phyloP scores from a whole-genome alignment of 2,329 filamentous ascomycete genomes.

The Cercospora zeae-maydis region DNA sequence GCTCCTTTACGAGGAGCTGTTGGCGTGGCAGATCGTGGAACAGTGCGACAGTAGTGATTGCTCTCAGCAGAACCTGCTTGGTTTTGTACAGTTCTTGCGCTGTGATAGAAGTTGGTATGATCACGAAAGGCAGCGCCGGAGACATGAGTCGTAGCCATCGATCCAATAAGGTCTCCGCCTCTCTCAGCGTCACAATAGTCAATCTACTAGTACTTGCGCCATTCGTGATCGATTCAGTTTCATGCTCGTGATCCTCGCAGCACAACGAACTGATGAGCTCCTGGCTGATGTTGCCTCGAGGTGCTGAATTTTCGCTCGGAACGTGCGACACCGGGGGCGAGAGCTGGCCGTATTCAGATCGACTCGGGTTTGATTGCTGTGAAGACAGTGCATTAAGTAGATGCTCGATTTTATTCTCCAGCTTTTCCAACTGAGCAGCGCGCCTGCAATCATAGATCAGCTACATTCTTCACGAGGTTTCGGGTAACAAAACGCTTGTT shows the following conservation, averaged over 20 bases:
- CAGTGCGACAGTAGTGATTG: conserved; percentile 30
- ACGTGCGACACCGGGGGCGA: conserved; percentile 24
- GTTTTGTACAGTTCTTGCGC: conserved; percentile 24
- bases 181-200: conserved; percentile 22
- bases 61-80: conserved; percentile 32
- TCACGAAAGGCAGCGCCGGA: conserved; percentile 29
- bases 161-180: conserved; percentile 31
- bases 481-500: no score
- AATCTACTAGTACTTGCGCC: not conserved
- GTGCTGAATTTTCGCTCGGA: conserved; percentile 7
- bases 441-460: conserved; percentile 22
- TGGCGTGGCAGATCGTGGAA: conserved; percentile 32
- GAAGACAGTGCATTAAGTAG: conserved; percentile 33
- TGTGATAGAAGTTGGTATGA: conserved; percentile 22
- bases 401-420: conserved; percentile 36
- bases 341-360: conserved; percentile 21
- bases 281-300: not conserved
- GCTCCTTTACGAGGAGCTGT: conserved; percentile 26
- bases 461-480: not conserved
- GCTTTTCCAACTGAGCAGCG: conserved; percentile 35
- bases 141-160: conserved; percentile 31
- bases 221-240: not conserved
- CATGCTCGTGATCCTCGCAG: not conserved
- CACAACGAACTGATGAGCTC: conserved; percentile 10
- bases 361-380: conserved; percentile 13